A percentile compares a stretch with the other conserved stretches of the same genome.
These are phyloP conservation scores for Pythium rhizo-oryzae DNA, from an alignment of 352 stramenopile genomes.

Conservation along the genomic window DNA sequence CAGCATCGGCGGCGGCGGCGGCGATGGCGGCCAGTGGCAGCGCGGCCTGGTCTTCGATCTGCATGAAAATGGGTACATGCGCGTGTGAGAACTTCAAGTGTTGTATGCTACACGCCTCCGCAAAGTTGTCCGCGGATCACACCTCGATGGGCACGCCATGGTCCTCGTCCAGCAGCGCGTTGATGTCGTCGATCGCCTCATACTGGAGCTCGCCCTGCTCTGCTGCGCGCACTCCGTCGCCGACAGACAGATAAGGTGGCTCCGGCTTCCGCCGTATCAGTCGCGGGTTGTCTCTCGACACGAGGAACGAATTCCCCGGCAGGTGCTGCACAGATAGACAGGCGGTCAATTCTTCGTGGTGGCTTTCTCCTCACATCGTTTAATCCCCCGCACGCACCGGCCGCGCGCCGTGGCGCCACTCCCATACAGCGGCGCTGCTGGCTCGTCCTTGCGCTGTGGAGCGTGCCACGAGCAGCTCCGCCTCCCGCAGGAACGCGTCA, in stretches of 20 bases:
- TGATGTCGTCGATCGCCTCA: slow-evolving; percentile 16
- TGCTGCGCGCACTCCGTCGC: background rate
- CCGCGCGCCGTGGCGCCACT: slow-evolving; percentile 60
- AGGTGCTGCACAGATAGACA: slow-evolving; percentile 41
- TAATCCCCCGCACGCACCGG: slow-evolving; percentile 30
- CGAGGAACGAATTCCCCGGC: slow-evolving; percentile 64
- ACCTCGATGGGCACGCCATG: background rate
- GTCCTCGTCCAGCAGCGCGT: slow-evolving; percentile 20
- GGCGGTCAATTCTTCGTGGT: background rate
- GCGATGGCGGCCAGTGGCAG: background rate
- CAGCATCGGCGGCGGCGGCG: background rate
- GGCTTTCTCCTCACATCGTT: background rate
- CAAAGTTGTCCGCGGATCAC: background rate
- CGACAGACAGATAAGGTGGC: background rate
- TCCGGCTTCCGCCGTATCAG: background rate
- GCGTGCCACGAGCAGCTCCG: slow-evolving; percentile 39
- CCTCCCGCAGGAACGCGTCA: slow-evolving; percentile 52
- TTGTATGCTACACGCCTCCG: too few species aligned
- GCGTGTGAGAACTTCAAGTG: too few species aligned
- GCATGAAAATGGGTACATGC: too few species aligned
- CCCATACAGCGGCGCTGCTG: slow-evolving; percentile 38
- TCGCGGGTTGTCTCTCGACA: slow-evolving; percentile 49
- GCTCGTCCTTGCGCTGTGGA: slow-evolving; percentile 29
- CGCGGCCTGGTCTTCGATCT: slow-evolving; percentile 6
- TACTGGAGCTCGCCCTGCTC: background rate